phyloP scores from a whole-genome alignment of 306 rosid genomes.

The Trichosanthes cucumerina region DNA sequence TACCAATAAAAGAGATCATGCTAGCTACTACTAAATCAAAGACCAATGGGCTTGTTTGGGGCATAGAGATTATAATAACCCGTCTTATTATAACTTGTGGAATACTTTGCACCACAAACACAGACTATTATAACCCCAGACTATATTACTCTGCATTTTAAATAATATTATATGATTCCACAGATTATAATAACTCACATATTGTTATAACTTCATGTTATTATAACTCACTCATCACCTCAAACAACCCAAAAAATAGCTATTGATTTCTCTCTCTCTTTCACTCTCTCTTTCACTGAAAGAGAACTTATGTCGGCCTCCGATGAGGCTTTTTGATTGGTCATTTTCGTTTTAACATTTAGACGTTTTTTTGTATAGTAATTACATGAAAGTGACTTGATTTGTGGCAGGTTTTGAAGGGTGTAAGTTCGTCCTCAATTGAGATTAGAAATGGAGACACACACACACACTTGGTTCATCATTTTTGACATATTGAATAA shows the following conservation, averaged over 20 bases:
- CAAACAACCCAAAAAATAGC: too few species aligned
- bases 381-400: not conserved
- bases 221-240: too few species aligned
- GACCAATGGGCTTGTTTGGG: too few species aligned
- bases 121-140: too few species aligned
- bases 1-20: not conserved
- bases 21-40: not conserved
- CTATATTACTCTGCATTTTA: too few species aligned
- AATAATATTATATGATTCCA: too few species aligned
- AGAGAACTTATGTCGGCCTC: not conserved
- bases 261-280: not conserved
- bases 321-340: not conserved
- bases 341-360: not conserved
- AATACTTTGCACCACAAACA: too few species aligned
- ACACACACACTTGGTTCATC: not conserved
- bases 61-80: too few species aligned
- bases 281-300: not conserved
- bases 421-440: not conserved
- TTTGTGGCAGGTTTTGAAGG: constrained; percentile 46
- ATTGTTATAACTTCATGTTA: too few species aligned
- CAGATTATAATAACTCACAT: too few species aligned
- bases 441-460: not conserved
- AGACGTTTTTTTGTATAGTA: not conserved
- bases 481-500: constrained; percentile 8
- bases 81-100: too few species aligned